phyloP scores from a whole-genome alignment of 169 alveolate species.

The Plasmodium ovale region DNA sequence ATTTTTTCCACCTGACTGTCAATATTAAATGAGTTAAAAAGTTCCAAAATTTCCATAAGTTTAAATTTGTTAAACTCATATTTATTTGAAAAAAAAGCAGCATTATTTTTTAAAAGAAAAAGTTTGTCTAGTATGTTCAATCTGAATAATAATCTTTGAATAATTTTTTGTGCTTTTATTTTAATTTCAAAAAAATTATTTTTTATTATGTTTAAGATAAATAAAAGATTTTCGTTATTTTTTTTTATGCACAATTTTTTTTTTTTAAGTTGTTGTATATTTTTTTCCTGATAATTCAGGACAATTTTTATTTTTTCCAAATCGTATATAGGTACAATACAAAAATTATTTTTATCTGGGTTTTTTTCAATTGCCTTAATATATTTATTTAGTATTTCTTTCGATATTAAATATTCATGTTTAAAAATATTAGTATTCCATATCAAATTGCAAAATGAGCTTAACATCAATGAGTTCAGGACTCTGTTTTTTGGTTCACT shows the following conservation, averaged over 20 bases:
- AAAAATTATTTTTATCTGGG: constrained; percentile 69
- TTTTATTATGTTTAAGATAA: constrained; percentile 74
- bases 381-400: constrained; percentile 69
- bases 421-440: constrained; percentile 70
- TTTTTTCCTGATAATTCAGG: constrained; percentile 62
- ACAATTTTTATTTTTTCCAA: constrained; percentile 59
- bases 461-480: constrained; percentile 50
- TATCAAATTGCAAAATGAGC: constrained; percentile 68
- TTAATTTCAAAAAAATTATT: constrained; percentile 74
- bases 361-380: constrained; percentile 61
- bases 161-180: constrained; percentile 69
- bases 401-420: constrained; percentile 76
- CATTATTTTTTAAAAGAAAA: constrained; percentile 67
- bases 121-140: constrained; percentile 65
- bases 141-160: constrained; percentile 73
- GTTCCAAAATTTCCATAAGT: constrained; percentile 60
- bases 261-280: constrained; percentile 64
- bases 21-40: constrained; percentile 70
- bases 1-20: constrained; percentile 74
- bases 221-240: constrained; percentile 75
- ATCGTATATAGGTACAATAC: constrained; percentile 69
- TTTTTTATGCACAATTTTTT: constrained; percentile 58
- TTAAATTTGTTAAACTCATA: constrained; percentile 70
- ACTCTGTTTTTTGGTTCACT: constrained; percentile 72
- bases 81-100: constrained; percentile 70